Conservation (phyloP, 202 grass and related monocot species). For the Hordeum pubiflorum region DNA sequence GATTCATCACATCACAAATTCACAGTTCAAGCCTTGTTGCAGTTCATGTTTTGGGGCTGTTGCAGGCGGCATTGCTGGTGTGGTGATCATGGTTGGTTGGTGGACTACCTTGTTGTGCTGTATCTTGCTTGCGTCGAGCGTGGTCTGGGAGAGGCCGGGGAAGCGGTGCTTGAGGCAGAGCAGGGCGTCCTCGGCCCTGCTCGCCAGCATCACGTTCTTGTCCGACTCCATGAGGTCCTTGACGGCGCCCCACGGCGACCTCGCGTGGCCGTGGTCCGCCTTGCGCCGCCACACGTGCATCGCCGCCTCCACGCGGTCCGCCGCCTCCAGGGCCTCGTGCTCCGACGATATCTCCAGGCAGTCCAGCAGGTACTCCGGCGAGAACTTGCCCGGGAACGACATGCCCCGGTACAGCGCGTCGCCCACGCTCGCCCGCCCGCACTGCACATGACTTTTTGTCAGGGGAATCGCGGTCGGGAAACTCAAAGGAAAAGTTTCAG, state of each 20-base stretch:
- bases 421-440: slow-evolving; percentile 61
- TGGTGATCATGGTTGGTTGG: neutral
- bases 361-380: slow-evolving; percentile 67
- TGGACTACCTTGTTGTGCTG: slow-evolving; percentile 68
- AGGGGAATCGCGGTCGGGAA: neutral
- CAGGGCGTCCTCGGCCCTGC: slow-evolving; percentile 55
- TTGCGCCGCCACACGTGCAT: slow-evolving; percentile 84
- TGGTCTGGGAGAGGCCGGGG: slow-evolving; percentile 76
- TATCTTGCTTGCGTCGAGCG: slow-evolving; percentile 75
- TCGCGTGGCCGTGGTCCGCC: slow-evolving; percentile 38
- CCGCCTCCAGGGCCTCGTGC: slow-evolving; percentile 59
- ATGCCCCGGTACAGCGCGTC: slow-evolving; percentile 69
- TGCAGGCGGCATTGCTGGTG: neutral
- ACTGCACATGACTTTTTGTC: slow-evolving; percentile 23
- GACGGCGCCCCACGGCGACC: slow-evolving; percentile 46
- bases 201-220: slow-evolving; percentile 76
- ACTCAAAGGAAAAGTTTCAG: neutral
- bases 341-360: slow-evolving; percentile 69
- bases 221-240: slow-evolving; percentile 78
- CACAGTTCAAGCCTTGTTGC: neutral
- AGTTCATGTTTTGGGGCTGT: neutral
- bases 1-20: slow-evolving; percentile 1
- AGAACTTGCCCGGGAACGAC: slow-evolving; percentile 67
- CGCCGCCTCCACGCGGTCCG: slow-evolving; percentile 65
- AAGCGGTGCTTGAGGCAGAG: slow-evolving; percentile 64